Percentiles rank a stretch among this genome's conserved stretches.
Evolutionary conservation across 106 monocot genomes (phyloP).

Genomic region (Platanthera zijinensis): DNA sequence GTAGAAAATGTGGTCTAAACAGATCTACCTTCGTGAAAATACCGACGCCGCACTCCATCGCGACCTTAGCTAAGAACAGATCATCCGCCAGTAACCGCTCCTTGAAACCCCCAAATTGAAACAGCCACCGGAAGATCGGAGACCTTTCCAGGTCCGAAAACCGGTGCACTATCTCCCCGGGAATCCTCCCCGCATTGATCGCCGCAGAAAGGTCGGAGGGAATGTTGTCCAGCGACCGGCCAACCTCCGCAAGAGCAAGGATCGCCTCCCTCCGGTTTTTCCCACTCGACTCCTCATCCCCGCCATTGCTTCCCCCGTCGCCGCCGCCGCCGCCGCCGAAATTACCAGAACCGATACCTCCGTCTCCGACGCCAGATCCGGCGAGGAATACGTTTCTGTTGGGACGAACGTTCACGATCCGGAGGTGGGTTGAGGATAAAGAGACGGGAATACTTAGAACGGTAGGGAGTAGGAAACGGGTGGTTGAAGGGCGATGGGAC

Average conservation of each 20-base stretch:
- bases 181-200: slow-evolving; percentile 47
- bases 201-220: slow-evolving; percentile 58
- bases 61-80: slow-evolving; percentile 72
- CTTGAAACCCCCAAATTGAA: slow-evolving; percentile 73
- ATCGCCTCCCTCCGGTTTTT: slow-evolving; percentile 52
- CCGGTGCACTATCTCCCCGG: slow-evolving; percentile 37
- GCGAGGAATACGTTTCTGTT: background rate
- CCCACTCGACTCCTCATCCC: slow-evolving; percentile 22
- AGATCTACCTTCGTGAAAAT: slow-evolving; percentile 65
- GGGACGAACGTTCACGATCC: background rate
- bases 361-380: slow-evolving; percentile 18
- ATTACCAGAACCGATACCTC: slow-evolving; percentile 3
- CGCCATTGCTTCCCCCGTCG: slow-evolving; percentile 15
- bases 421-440: slow-evolving; percentile 5
- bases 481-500: background rate
- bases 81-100: slow-evolving; percentile 76
- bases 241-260: slow-evolving; percentile 40
- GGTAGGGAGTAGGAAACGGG: background rate
- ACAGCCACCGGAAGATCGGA: slow-evolving; percentile 57
- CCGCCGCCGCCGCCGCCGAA: slow-evolving; percentile 25
- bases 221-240: slow-evolving; percentile 47
- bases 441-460: slow-evolving; percentile 3
- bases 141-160: slow-evolving; percentile 58
- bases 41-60: slow-evolving; percentile 79
- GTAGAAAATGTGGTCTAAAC: background rate